Evolutionary conservation across 1,284 basidiomycete genomes (phyloP).

Genomic region (Filobasidium uniguttulatum): DNA sequence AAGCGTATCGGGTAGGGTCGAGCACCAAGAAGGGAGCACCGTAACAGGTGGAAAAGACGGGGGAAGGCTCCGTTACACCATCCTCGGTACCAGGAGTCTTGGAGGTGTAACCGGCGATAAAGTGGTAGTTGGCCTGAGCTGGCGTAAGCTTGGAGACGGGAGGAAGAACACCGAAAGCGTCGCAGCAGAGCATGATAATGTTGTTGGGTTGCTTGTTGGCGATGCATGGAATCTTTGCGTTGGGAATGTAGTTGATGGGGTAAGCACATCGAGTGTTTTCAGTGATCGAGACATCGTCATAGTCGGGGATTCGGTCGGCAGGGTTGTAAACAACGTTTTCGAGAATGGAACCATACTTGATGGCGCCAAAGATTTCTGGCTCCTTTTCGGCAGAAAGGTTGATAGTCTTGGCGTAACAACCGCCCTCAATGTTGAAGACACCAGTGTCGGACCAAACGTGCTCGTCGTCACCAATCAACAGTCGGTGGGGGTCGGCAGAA

Average conservation of each 20-base stretch:
- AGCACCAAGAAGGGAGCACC: constrained; percentile 98
- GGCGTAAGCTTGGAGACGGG: constrained; percentile 86
- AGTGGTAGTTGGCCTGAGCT: constrained; percentile 95
- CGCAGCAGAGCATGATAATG: constrained; percentile 97
- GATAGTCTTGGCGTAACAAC: constrained; percentile 98
- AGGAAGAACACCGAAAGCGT: constrained; percentile 95
- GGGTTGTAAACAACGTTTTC: constrained; percentile 99
- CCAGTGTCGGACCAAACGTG: constrained; percentile 96
- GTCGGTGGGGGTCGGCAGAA: constrained; percentile 78
- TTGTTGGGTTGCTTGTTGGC: constrained; percentile 76
- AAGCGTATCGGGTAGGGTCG: constrained; percentile 85
- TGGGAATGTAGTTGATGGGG: constrained; percentile 91
- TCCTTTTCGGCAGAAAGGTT: constrained; percentile 92
- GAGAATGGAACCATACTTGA: constrained; percentile 89
- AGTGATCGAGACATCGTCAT: constrained; percentile 91
- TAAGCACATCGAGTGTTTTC: constrained; percentile 99
- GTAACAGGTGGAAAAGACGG: constrained; percentile 99
- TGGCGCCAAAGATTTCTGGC: constrained; percentile 93
- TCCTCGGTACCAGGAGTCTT: constrained; percentile 86
- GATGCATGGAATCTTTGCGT: constrained; percentile 82
- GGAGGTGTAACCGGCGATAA: constrained; percentile 91
- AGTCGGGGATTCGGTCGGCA: constrained; percentile 71
- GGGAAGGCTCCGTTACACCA: constrained; percentile 92
- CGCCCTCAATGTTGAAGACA: constrained; percentile 99
- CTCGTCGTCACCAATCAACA: constrained; percentile 92